Evolutionary conservation across 2,329 filamentous ascomycete genomes (phyloP).

Genomic region (Cercospora sp.): DNA sequence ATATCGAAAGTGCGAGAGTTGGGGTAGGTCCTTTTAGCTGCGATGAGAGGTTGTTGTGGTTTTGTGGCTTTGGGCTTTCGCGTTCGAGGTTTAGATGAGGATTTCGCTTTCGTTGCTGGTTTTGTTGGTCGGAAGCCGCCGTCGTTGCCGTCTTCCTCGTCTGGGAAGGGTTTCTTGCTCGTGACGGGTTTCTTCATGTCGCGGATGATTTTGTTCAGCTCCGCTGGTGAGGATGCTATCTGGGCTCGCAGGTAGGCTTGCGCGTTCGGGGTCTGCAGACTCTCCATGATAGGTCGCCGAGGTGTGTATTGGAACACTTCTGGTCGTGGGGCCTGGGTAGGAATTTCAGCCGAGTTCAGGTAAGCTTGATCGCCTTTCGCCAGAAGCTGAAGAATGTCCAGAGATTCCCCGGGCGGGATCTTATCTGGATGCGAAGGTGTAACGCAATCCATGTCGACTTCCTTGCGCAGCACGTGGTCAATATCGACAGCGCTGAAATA

Average conservation of each 20-base stretch:
- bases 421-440: slow-evolving; percentile 79
- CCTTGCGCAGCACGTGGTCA: slow-evolving; percentile 92
- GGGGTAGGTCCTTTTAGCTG: slow-evolving; percentile 12
- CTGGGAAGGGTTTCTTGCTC: slow-evolving; percentile 7
- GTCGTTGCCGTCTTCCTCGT: slow-evolving; percentile 11
- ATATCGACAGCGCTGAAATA: slow-evolving; percentile 97
- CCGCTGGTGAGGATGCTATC: slow-evolving; percentile 71
- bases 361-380: slow-evolving; percentile 67
- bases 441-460: slow-evolving; percentile 96
- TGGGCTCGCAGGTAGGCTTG: slow-evolving; percentile 74
- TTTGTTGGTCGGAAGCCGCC: neutral
- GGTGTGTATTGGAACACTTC: slow-evolving; percentile 67
- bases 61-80: slow-evolving; percentile 9
- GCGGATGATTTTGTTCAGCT: slow-evolving; percentile 54
- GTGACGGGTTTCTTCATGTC: slow-evolving; percentile 20
- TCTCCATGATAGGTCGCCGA: slow-evolving; percentile 77
- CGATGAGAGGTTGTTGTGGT: slow-evolving; percentile 3
- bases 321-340: slow-evolving; percentile 59
- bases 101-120: slow-evolving; percentile 8
- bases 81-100: slow-evolving; percentile 5
- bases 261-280: slow-evolving; percentile 47
- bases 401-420: slow-evolving; percentile 80
- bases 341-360: slow-evolving; percentile 66
- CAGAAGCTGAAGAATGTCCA: slow-evolving; percentile 80
- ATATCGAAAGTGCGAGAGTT: slow-evolving; percentile 1